Conservation (phyloP, 176 grass and related monocot species). For the Avena atlantica region DNA sequence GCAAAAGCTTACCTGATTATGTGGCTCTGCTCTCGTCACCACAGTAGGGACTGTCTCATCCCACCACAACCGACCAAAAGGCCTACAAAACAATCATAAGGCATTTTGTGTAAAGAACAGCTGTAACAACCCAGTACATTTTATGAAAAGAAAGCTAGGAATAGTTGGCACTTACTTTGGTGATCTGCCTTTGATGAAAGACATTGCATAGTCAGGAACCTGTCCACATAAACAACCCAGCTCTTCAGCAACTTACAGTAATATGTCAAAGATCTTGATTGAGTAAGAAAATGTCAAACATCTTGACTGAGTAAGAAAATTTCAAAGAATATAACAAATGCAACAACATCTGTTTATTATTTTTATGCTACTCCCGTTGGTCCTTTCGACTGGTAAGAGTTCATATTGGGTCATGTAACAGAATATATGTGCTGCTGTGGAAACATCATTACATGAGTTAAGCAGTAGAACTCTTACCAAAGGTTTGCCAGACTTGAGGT, state of each 20-base stretch:
- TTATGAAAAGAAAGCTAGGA: neutral
- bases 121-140: neutral
- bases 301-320: neutral
- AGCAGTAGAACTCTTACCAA: constrained; percentile 49
- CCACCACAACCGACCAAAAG: constrained; percentile 92
- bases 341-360: neutral
- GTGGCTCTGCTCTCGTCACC: constrained; percentile 80
- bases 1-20: constrained; percentile 59
- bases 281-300: neutral
- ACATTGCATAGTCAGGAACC: constrained; percentile 90
- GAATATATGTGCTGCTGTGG: neutral
- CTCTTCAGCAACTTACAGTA: neutral
- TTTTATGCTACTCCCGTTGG: neutral
- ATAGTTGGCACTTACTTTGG: constrained; percentile 44
- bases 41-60: constrained; percentile 90
- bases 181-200: constrained; percentile 72
- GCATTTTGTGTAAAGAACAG: neutral
- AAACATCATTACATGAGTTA: neutral
- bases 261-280: neutral
- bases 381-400: neutral
- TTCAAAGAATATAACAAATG: neutral
- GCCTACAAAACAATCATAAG: constrained; percentile 44
- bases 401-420: neutral
- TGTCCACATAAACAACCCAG: neutral
- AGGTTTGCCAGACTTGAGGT: constrained; percentile 73